Evolutionary conservation across 495 filamentous ascomycete species (phyloP), one percentile per base, ranked within the genome.

Genomic region (Sabuloglossum arenarium): DNA sequence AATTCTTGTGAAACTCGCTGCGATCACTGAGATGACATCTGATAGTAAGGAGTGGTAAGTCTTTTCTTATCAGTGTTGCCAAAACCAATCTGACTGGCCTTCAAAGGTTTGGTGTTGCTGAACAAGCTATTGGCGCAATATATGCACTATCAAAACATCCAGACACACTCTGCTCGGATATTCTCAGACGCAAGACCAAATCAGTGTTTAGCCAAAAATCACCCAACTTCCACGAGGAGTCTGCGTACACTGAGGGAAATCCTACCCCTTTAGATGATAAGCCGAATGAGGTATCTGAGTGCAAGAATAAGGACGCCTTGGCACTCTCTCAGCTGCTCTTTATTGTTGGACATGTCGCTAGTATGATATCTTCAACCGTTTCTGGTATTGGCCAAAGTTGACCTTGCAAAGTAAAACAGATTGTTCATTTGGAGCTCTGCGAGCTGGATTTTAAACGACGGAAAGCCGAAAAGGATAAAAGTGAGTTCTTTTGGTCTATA

Each of bases 381-480:
- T 12, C 39, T n/a, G 19, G 10, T 4, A 21, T 16, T 12, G 21
- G 39, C 39, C 16, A 12, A 10, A 5, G 5, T 12, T 43, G n/a
- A 43, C 39, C 12, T 21, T 43, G 9, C 3, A 10, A 21, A 43
- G 59, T 98, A 69, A 98, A 98, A 67, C 91, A 99, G 62, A 99
- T 97, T 58, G 91, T 99, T n/a, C 93, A 99, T 66, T 75, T 99
- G n/a, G 91, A 99, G 60, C 75, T 97, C 1, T 89, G 87, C 68
- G 91, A 99, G 64, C 77, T 89, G 37, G 91, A 99, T 66, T 99
- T 99, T 69, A 99, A 99, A 69, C 79, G 89, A 27, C 76, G 88
- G 56, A 99, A 97, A 69, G 86, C 84, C 14, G 91, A 94, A 61
- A 87, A 89, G 59, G 91, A 97, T 66, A 95, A 90, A 43, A 12